phyloP scores from a whole-genome alignment of 176 grass and related monocot species.

The Carex parvula region DNA sequence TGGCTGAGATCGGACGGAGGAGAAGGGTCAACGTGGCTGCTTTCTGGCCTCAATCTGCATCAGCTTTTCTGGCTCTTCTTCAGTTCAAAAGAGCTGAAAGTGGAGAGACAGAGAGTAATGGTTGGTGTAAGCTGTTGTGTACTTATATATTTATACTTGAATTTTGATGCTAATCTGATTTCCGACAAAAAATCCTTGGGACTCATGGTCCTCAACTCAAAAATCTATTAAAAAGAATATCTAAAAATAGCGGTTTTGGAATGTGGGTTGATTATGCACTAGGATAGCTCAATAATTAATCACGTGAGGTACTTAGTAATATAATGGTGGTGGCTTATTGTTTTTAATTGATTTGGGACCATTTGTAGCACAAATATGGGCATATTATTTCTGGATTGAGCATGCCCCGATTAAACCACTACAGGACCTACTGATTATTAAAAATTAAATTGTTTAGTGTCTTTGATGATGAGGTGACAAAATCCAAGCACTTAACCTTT shows the following conservation, averaged over 20 bases:
- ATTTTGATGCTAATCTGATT: neutral
- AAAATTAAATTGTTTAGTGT: neutral
- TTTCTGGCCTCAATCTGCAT: slow-evolving; percentile 15
- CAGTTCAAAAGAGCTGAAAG: neutral
- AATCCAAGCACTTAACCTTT: neutral
- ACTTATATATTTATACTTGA: neutral
- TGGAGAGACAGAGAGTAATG: neutral
- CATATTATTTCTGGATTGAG: neutral
- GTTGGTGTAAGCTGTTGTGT: neutral
- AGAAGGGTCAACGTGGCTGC: slow-evolving; percentile 35
- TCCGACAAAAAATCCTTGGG: neutral
- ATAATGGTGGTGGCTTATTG: neutral
- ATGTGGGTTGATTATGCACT: too few species aligned
- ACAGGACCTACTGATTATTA: neutral
- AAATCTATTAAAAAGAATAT: neutral
- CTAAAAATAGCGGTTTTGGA: too few species aligned
- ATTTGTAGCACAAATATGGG: neutral
- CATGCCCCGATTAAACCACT: neutral
- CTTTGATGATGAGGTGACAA: neutral
- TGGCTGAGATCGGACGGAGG: slow-evolving; percentile 28
- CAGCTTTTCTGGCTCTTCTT: slow-evolving; percentile 2
- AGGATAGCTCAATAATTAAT: too few species aligned
- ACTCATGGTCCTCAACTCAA: neutral
- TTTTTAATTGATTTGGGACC: neutral
- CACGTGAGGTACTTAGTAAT: too few species aligned